Base-by-base conservation (phyloP, 2,329 filamentous ascomycete species). In the Fusarium sterilihyphosum region DNA sequence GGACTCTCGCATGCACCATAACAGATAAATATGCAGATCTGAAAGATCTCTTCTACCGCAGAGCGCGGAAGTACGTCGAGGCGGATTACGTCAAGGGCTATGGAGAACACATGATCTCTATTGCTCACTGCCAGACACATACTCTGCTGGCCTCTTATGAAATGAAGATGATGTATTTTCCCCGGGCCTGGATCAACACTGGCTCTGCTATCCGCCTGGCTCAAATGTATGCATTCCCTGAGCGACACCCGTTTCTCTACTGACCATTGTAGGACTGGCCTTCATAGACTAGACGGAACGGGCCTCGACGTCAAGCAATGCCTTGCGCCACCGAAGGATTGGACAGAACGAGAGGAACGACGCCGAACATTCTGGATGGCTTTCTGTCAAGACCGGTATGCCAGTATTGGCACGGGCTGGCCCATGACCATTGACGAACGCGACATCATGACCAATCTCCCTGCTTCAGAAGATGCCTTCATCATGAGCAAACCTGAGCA, bases 151-250 rank as follows among this genome's bases (percentile, higher is more conserved):
- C 92, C 11, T 91, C 89, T 2, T 98, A 97, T 78, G 96, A 99
- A 82, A 98, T 98, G 86, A 98, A 96, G 84, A 93, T 94, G 88
- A 98, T 98, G 94, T 97, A 95, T 82, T 98, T 98, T 77, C 96
- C 96, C 3, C 88, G 96, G 74, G 96, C 96, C 2, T 98, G 96
- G 96, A 91, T 98, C 85, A 98, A 94, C 76, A 92, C 94, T 6
- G 96, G 96, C 29, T 88, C 93, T 70, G 93, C 93, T 9, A 90
- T 92, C n/a, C 90, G 96, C 58, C 83, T 98, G 61, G 90, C 90
- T 58, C 92, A 97, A 79, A 98, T 98, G 96, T 91, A 81, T 81
- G 88, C 81, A 26, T 8, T 8, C 22, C 29, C 38, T 40, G 38
- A 43, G 26, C 41, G 33, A 12, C 17, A 22, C 17, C 12, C 54